Conservation (phyloP, 805 yeast species). For the Sugiyamaella valdiviana region DNA sequence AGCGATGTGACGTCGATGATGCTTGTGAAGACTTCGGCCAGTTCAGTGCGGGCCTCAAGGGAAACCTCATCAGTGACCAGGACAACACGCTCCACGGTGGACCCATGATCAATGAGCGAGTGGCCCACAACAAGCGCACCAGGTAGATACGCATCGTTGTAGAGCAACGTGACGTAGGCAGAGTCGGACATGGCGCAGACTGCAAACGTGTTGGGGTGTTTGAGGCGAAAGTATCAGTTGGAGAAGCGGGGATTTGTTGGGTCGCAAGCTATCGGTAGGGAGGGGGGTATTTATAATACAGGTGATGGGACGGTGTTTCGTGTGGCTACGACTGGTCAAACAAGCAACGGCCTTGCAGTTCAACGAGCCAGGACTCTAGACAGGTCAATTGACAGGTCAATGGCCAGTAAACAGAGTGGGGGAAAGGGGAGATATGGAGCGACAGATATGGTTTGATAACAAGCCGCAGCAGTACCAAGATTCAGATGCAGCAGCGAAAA, state of each 20-base stretch:
- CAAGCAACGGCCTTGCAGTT: too few relatives aligned
- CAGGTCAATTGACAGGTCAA: background rate
- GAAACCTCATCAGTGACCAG: slow-evolving; percentile 27
- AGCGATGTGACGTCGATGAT: slow-evolving; percentile 29
- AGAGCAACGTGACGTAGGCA: slow-evolving; percentile 42
- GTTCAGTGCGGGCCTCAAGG: slow-evolving; percentile 11
- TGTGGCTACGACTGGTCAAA: too few relatives aligned
- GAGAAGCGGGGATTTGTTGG: too few relatives aligned
- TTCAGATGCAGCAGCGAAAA: background rate
- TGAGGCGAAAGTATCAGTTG: too few relatives aligned
- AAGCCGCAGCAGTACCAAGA: background rate
- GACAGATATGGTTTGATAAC: too few relatives aligned
- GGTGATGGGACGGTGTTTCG: too few relatives aligned
- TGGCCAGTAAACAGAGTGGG: too few relatives aligned
- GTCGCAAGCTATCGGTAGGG: too few relatives aligned
- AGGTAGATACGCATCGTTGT: slow-evolving; percentile 37
- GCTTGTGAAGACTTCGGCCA: slow-evolving; percentile 23
- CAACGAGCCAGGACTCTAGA: too few relatives aligned
- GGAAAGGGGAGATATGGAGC: too few relatives aligned
- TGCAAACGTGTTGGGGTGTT: too few relatives aligned
- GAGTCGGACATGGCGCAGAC: background rate
- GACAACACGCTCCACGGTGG: slow-evolving; percentile 23
- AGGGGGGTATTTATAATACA: too few relatives aligned
- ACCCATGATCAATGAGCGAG: slow-evolving; percentile 26
- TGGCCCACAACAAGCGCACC: slow-evolving; percentile 50